A percentile compares a stretch with the other conserved stretches of the same genome.
Conservation (phyloP, 176 grass and related monocot genomes). For the Urochloa ruziziensis region DNA sequence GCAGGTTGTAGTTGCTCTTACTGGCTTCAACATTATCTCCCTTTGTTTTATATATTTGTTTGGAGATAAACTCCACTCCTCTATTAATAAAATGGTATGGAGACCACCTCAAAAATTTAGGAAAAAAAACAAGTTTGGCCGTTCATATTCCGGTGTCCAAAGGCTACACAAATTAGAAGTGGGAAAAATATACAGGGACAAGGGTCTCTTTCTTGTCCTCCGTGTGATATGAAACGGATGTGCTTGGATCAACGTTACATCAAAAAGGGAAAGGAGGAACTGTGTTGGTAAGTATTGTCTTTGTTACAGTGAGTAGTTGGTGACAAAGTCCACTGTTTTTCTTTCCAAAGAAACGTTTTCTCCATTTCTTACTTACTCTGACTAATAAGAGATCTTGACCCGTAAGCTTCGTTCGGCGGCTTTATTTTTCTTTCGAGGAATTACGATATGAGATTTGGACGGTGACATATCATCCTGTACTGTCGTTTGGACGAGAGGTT, state of each 20-base stretch:
- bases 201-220: background rate
- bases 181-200: background rate
- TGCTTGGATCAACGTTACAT: background rate
- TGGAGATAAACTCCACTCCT: background rate
- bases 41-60: background rate
- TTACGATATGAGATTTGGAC: background rate
- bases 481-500: background rate
- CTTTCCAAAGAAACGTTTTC: too few relatives aligned
- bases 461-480: background rate
- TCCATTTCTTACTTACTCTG: too few relatives aligned
- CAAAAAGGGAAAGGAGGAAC: background rate
- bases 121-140: background rate
- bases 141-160: too few relatives aligned
- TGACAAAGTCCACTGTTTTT: too few relatives aligned
- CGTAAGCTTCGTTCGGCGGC: background rate
- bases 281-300: too few relatives aligned
- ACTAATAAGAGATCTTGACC: background rate
- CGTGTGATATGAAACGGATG: background rate
- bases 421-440: background rate
- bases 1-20: too few relatives aligned
- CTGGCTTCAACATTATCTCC: too few relatives aligned
- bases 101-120: too few relatives aligned
- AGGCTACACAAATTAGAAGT: background rate
- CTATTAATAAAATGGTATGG: background rate
- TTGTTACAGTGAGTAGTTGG: background rate